Conservation (phyloP, 331 rosid genomes). For the Quercus lobata region DNA sequence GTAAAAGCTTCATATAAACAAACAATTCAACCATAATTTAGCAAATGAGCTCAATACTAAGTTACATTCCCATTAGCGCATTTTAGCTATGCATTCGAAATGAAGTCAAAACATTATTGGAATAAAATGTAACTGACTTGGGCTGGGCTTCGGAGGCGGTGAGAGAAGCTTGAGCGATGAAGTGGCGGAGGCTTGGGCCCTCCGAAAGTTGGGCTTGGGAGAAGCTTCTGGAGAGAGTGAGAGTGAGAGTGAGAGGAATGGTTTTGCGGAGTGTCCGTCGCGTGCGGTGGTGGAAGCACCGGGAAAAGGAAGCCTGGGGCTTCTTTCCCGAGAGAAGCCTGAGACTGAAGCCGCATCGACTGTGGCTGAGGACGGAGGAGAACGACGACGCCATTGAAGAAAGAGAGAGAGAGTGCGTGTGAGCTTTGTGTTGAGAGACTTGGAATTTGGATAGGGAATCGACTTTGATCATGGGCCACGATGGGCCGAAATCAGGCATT, state of each 20-base stretch:
- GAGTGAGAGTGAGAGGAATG: slow-evolving; percentile 15
- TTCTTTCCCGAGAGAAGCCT: slow-evolving; percentile 20
- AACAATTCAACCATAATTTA: no score
- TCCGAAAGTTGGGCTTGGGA: slow-evolving; percentile 30
- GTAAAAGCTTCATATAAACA: no score
- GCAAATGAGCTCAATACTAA: no score
- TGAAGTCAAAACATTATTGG: neutral
- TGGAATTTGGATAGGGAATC: slow-evolving; percentile 29
- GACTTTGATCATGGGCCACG: neutral
- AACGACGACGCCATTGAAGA: slow-evolving; percentile 45
- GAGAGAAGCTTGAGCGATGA: slow-evolving; percentile 52
- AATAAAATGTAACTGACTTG: slow-evolving; percentile 32
- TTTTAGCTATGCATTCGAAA: neutral
- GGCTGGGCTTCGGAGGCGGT: slow-evolving; percentile 48
- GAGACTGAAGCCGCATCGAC: slow-evolving; percentile 37
- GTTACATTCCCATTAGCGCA: no score
- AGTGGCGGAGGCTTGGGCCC: slow-evolving; percentile 38
- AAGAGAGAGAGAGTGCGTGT: slow-evolving; percentile 31
- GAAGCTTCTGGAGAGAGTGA: slow-evolving; percentile 36
- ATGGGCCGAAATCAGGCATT: neutral
- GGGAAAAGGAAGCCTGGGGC: slow-evolving; percentile 17
- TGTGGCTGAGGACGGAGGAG: slow-evolving; percentile 44
- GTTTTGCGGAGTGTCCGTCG: slow-evolving; percentile 12
- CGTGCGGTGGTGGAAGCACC: slow-evolving; percentile 15
- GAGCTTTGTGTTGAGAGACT: no score